Evolutionary conservation across 345 rosid genomes (phyloP).

Genomic region (Turnera subulata): DNA sequence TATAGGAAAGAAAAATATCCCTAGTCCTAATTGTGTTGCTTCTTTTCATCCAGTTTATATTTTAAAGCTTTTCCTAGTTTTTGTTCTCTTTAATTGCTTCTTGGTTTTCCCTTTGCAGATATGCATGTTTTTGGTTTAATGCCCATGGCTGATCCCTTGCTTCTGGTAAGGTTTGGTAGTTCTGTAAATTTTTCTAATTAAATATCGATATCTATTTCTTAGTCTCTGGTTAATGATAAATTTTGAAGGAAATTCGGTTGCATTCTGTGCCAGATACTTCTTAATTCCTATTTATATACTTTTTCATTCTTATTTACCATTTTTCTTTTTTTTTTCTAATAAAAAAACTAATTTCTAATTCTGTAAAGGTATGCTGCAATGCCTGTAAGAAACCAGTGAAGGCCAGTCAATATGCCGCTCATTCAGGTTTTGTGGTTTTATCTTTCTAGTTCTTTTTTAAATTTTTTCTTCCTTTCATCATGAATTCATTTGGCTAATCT

Average conservation of each 20-base stretch:
- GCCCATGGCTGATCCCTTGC: constrained; percentile 58
- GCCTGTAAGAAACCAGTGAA: constrained; percentile 68
- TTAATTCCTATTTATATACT: too few species aligned
- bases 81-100: constrained; percentile 15
- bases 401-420: constrained; percentile 60
- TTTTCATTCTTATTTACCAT: neutral
- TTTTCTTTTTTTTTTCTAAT: neutral
- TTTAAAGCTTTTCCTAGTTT: neutral
- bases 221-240: neutral
- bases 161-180: constrained; percentile 44
- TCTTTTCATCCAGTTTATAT: neutral
- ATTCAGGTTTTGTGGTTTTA: constrained; percentile 52
- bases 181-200: neutral
- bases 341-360: constrained; percentile 14
- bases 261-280: neutral
- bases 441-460: constrained; percentile 4
- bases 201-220: too few species aligned
- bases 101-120: constrained; percentile 35
- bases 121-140: constrained; percentile 60
- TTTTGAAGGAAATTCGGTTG: neutral
- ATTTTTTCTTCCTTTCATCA: neutral
- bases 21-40: constrained; percentile 7
- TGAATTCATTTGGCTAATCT: neutral
- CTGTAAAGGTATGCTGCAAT: constrained; percentile 58
- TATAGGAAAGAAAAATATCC: neutral